A percentile compares a stretch with the other conserved stretches of the same genome.
These are phyloP conservation scores for Blastobotrys muscicola DNA, from an alignment of 805 yeast species.

Conservation along the genomic window DNA sequence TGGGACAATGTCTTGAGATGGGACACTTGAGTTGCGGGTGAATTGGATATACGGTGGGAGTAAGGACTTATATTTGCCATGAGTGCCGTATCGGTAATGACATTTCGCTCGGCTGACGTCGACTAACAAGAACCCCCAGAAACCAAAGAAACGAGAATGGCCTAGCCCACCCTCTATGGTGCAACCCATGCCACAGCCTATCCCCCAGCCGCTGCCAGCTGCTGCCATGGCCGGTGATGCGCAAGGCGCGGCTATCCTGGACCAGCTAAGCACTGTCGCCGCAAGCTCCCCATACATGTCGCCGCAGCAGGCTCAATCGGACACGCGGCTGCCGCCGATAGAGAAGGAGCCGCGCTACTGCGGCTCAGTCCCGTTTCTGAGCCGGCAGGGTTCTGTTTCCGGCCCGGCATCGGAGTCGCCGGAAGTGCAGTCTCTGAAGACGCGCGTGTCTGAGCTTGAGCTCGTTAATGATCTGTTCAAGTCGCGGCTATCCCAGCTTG, in stretches of 20 bases:
- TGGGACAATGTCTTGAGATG: not conserved
- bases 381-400: not conserved
- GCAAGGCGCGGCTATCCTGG: conserved; percentile 6
- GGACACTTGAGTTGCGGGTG: not conserved
- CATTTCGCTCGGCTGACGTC: too few relatives aligned
- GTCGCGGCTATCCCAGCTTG: conserved; percentile 74
- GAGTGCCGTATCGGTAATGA: too few relatives aligned
- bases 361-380: conserved; percentile 1
- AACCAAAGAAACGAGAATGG: too few relatives aligned
- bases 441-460: conserved; percentile 81
- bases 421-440: conserved; percentile 41
- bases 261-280: conserved; percentile 16
- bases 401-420: not conserved
- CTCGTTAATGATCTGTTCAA: conserved; percentile 82
- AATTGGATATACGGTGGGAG: too few relatives aligned
- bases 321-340: conserved; percentile 6
- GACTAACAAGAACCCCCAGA: too few relatives aligned
- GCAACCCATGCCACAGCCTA: conserved; percentile 2
- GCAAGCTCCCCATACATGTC: conserved; percentile 15
- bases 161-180: not conserved
- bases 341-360: conserved; percentile 1
- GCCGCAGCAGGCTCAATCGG: conserved; percentile 14
- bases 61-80: too few relatives aligned
- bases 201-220: conserved; percentile 3
- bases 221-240: not conserved